A percentile compares a stretch with the other conserved stretches of the same genome.
Conservation (phyloP, 2,329 filamentous ascomycete genomes). For the Didymella glomerata region DNA sequence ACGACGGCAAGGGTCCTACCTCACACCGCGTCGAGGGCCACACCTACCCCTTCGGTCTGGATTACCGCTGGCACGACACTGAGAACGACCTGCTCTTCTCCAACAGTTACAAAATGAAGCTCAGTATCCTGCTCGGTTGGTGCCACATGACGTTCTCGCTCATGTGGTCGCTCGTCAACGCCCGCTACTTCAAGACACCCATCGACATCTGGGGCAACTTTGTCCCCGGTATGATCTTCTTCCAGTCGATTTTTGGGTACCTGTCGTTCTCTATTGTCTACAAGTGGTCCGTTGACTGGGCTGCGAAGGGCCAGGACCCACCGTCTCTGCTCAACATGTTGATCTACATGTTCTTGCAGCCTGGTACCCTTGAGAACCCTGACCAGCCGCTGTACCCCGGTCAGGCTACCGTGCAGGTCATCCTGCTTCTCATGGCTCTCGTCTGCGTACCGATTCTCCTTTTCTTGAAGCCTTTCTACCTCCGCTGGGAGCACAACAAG, state of each 20-base stretch:
- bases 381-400: constrained; percentile 73
- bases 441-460: constrained; percentile 88
- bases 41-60: constrained; percentile 93
- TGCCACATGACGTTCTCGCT: constrained; percentile 98
- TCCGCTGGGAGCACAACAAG: constrained; percentile 91
- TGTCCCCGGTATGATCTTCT: constrained; percentile 98
- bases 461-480: constrained; percentile 94
- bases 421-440: constrained; percentile 82
- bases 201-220: constrained; percentile 99
- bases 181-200: constrained; percentile 89
- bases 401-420: constrained; percentile 77
- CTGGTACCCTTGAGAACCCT: constrained; percentile 75
- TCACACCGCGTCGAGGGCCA: constrained; percentile 74
- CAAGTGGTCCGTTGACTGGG: constrained; percentile 96
- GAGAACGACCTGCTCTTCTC: constrained; percentile 95
- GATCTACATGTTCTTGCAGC: constrained; percentile 98
- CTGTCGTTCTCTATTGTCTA: constrained; percentile 92
- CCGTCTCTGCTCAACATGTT: constrained; percentile 97
- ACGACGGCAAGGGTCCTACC: constrained; percentile 68
- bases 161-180: constrained; percentile 91
- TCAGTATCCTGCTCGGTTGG: constrained; percentile 98
- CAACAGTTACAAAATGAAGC: constrained; percentile 99
- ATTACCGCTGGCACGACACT: constrained; percentile 95
- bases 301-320: constrained; percentile 69
- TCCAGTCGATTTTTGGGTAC: constrained; percentile 98